phyloP scores from a whole-genome alignment of 495 filamentous ascomycete species.

The Cairneyella variabilis region DNA sequence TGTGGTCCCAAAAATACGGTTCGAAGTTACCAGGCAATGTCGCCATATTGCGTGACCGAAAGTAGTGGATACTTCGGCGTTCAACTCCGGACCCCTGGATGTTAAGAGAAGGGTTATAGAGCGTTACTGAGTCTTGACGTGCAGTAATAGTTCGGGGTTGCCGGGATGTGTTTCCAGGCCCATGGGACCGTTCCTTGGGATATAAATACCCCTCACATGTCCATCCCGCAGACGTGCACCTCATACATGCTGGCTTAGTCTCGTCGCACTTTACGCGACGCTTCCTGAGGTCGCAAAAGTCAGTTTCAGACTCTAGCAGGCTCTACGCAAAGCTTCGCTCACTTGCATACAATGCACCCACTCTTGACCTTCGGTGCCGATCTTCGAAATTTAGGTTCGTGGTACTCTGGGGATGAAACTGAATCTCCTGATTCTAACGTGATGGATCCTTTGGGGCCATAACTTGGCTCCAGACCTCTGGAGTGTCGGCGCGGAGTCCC shows the following conservation, averaged over 20 bases:
- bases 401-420: no score
- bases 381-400: neutral
- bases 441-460: no score
- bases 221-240: conserved; percentile 52
- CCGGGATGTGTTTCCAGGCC: conserved; percentile 27
- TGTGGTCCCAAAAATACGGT: conserved; percentile 42
- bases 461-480: neutral
- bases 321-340: neutral
- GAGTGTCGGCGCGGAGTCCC: neutral
- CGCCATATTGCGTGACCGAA: conserved; percentile 33
- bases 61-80: conserved; percentile 34
- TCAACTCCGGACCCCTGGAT: neutral
- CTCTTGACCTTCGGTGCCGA: neutral
- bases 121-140: neutral
- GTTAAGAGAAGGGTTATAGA: neutral
- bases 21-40: conserved; percentile 43
- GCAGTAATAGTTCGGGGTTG: conserved; percentile 5
- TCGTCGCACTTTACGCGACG: conserved; percentile 59
- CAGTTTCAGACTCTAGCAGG: neutral
- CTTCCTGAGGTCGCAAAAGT: no score
- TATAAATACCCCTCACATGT: conserved; percentile 53
- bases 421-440: no score
- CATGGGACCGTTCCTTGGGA: neutral
- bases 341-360: neutral
- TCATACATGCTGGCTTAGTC: conserved; percentile 45